A percentile compares a stretch with the other conserved stretches of the same genome.
phyloP scores from a whole-genome alignment of 1,284 basidiomycete species.

The Xerocomus nothofagi region DNA sequence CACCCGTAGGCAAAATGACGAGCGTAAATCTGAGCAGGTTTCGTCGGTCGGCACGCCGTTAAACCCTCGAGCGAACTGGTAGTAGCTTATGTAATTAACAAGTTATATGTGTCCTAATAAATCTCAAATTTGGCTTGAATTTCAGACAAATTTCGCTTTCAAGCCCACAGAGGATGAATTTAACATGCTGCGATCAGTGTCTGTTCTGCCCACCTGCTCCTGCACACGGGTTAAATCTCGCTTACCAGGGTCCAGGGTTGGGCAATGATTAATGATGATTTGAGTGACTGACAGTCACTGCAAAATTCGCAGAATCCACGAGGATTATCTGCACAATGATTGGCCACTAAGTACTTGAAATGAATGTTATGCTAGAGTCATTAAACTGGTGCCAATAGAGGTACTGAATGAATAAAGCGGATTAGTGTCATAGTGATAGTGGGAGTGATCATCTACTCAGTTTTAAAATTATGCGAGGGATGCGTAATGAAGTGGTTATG shows the following conservation, averaged over 20 bases:
- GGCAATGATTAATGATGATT: not conserved
- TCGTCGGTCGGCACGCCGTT: too few species aligned
- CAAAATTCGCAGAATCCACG: constrained; percentile 3
- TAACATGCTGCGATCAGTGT: not conserved
- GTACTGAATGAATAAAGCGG: constrained; percentile 33
- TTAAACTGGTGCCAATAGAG: constrained; percentile 31
- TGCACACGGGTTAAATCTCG: constrained; percentile 8
- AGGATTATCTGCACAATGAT: constrained; percentile 14
- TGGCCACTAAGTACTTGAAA: constrained; percentile 22
- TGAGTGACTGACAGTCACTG: constrained; percentile 7
- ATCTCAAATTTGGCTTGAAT: not conserved
- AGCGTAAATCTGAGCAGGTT: too few species aligned
- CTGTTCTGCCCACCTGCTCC: not conserved
- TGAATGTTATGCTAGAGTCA: constrained; percentile 28
- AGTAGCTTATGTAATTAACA: too few species aligned
- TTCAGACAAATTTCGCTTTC: not conserved
- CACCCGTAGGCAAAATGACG: too few species aligned
- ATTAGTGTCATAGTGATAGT: constrained; percentile 37
- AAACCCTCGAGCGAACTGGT: too few species aligned
- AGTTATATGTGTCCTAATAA: too few species aligned
- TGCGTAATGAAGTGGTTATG: constrained; percentile 37
- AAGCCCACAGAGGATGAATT: not conserved
- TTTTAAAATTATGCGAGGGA: constrained; percentile 35
- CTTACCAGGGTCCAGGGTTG: constrained; percentile 25
- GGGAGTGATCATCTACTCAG: constrained; percentile 34